Conservation (phyloP, 2,329 filamentous ascomycete species). For the Diaporthe velutina region DNA sequence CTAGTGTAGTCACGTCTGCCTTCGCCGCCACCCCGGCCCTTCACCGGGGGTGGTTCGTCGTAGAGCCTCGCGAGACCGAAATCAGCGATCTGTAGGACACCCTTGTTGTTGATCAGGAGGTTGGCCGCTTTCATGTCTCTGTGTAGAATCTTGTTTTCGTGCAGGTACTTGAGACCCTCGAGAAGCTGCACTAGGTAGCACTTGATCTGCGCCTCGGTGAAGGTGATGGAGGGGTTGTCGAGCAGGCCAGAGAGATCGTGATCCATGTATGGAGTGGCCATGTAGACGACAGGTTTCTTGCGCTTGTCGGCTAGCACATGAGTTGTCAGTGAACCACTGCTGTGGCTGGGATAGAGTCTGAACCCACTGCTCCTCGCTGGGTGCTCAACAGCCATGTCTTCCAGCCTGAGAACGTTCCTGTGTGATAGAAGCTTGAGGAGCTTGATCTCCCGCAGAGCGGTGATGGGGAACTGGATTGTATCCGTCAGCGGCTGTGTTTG, state of each 20-base stretch:
- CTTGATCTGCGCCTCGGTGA: conserved; percentile 93
- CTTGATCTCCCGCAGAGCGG: conserved; percentile 96
- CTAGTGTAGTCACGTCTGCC: conserved; percentile 93
- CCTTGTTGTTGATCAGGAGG: conserved; percentile 93
- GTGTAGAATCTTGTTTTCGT: conserved; percentile 90
- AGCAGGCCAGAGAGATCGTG: conserved; percentile 97
- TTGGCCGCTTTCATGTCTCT: conserved; percentile 99
- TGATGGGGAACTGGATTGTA: conserved; percentile 85
- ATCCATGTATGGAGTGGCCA: conserved; percentile 99
- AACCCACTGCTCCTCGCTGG: conserved; percentile 69
- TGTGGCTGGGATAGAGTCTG: conserved; percentile 30
- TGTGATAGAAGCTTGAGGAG: conserved; percentile 96
- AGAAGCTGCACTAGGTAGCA: conserved; percentile 97
- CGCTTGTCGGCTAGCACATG: conserved; percentile 74
- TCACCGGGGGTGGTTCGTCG: conserved; percentile 82
- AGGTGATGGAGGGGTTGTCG: conserved; percentile 91
- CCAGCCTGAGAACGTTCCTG: conserved; percentile 85
- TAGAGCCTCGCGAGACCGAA: conserved; percentile 96
- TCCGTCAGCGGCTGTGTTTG: conserved; percentile 34
- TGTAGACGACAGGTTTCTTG: conserved; percentile 92
- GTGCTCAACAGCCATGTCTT: conserved; percentile 96
- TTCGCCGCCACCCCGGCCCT: conserved; percentile 85
- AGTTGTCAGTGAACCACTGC: conserved; percentile 41
- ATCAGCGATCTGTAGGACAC: conserved; percentile 95
- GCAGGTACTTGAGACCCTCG: conserved; percentile 89